Percentiles rank a stretch among this genome's conserved stretches.
Evolutionary conservation across 2,329 filamentous ascomycete genomes (phyloP).

Genomic region (Stemphylium lycopersici): DNA sequence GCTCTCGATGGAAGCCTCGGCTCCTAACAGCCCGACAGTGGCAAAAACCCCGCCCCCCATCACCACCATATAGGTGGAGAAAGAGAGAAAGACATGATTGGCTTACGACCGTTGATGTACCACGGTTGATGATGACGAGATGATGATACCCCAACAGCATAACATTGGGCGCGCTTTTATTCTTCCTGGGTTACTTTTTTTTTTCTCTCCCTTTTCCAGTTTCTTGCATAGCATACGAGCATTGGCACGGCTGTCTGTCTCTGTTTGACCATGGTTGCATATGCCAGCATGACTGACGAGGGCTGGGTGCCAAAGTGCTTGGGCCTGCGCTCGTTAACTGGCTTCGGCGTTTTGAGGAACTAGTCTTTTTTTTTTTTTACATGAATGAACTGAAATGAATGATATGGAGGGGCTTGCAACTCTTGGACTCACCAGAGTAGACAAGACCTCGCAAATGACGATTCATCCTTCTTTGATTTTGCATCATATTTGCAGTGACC

Average conservation of each 20-base stretch:
- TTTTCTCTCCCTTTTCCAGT: slow-evolving; percentile 15
- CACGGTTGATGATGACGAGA: slow-evolving; percentile 17
- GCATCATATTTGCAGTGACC: background rate
- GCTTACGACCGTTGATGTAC: slow-evolving; percentile 17
- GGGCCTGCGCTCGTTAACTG: slow-evolving; percentile 36
- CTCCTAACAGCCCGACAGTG: background rate
- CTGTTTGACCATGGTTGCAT: slow-evolving; percentile 26
- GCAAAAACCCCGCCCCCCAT: slow-evolving; percentile 12
- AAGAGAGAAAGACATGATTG: slow-evolving; percentile 12
- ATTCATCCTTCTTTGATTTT: too few species aligned
- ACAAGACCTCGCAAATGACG: too few species aligned
- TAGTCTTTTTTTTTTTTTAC: slow-evolving; percentile 10
- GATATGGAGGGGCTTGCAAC: slow-evolving; percentile 3
- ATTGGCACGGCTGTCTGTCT: slow-evolving; percentile 22
- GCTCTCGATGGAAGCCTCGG: background rate
- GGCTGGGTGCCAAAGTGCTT: slow-evolving; percentile 48
- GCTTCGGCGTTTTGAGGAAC: slow-evolving; percentile 36
- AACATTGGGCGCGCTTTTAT: slow-evolving; percentile 33
- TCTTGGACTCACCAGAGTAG: background rate
- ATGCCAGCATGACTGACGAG: slow-evolving; percentile 29
- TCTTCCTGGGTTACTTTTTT: slow-evolving; percentile 19
- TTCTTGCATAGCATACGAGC: slow-evolving; percentile 43
- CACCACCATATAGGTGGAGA: slow-evolving; percentile 6
- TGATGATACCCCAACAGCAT: slow-evolving; percentile 29
- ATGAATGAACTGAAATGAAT: slow-evolving; percentile 15